Evolutionary conservation across 129 eudicot genomes (phyloP).

Genomic region (Scalesia atractyloides): DNA sequence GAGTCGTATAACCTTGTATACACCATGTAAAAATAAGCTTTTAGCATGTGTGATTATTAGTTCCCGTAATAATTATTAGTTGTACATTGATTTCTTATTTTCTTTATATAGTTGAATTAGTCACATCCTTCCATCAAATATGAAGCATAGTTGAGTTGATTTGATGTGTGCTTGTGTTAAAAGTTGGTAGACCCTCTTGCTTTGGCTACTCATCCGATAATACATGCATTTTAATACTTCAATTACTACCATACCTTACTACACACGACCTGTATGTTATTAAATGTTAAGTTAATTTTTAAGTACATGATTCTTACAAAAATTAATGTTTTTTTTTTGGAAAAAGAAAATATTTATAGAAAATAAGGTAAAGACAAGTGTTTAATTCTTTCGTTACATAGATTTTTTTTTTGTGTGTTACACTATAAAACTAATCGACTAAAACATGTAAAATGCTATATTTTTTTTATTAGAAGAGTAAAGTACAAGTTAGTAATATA

Average conservation of each 20-base stretch:
- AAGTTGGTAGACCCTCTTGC: slow-evolving; percentile 26
- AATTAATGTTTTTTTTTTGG: too few species aligned
- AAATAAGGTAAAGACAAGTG: background rate
- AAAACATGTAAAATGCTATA: background rate
- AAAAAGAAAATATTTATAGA: background rate
- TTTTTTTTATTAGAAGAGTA: background rate
- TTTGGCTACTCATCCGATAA: slow-evolving; percentile 11
- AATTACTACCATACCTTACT: slow-evolving; percentile 3
- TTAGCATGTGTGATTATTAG: too few species aligned
- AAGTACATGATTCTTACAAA: background rate
- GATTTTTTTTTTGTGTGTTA: background rate
- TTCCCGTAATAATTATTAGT: too few species aligned
- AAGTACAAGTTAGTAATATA: background rate
- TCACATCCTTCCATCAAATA: too few species aligned
- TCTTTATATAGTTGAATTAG: background rate
- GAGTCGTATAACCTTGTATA: too few species aligned
- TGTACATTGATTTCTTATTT: background rate
- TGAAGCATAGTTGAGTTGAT: background rate
- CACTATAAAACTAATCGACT: background rate
- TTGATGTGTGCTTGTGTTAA: slow-evolving; percentile 31
- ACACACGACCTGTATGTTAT: slow-evolving; percentile 14
- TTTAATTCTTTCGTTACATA: background rate
- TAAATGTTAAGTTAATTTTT: background rate
- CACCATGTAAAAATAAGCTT: too few species aligned
- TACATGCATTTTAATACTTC: slow-evolving; percentile 19